Base-by-base conservation (phyloP, 768 basidiomycete genomes). In the Cyclocybe aegerita region DNA sequence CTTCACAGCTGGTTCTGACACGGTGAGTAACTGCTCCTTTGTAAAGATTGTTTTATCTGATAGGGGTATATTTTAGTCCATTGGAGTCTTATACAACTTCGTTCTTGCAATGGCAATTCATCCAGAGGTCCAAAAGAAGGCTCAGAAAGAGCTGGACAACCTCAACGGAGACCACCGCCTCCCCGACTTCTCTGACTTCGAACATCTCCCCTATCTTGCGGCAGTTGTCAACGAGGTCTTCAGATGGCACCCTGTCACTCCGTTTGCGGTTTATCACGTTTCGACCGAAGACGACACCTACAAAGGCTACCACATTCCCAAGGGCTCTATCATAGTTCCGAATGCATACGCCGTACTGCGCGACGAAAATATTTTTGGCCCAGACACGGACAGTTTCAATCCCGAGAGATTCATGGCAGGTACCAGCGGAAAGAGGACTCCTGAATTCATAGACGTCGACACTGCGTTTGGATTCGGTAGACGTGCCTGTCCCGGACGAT, bases 331-430 rank as follows among this genome's bases (percentile, higher is more conserved):
- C 30, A 49, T 61, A 10, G 43, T 61, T 10, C 47, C 55, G 1
- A 61, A 61, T 31, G 15, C 51, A 3, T 61, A 54, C 46, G 52
- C 49, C 11, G 52, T 57, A 32, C 63, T 70, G 7, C 71, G 67
- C 40, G 62, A 78, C 35, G 68, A 70, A 41, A 49, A 55, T 8
- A 62, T 61, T 32, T 76, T 69, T 54, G 53, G 53, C 11, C 69
- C 69, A 1, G 65, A 74, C 32, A 70, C 74, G 7, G 59, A 66
- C 39, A 51, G 30, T 1, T 75, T 76, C 56, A 65, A 64, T 17
- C 74, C 74, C 7, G 72, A 76, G 16, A 64, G 73, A n/a, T 75
- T 69, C 50, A 56, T 69, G 14, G 50, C 52, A 10, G 29, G 43
- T 10, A 57, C 68, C 49, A 49, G 63, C 54, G 63, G 39, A 16